Conservation (phyloP, 148 eudicot genomes). For the Fagopyrum tataricum region DNA sequence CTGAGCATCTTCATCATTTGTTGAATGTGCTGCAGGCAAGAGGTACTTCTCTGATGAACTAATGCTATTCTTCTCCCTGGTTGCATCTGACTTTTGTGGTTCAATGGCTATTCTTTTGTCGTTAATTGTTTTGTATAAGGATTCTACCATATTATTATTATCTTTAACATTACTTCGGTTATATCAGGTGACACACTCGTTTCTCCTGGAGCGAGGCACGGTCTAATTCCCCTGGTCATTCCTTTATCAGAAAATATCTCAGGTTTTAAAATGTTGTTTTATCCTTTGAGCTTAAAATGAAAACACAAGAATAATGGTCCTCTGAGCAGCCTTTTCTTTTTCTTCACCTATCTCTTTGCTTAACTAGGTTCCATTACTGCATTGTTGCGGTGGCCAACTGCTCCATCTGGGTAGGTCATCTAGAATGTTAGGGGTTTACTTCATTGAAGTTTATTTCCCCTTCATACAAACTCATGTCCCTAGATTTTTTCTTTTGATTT, state of each 20-base stretch:
- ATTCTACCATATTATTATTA: not conserved
- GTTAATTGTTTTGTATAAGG: not conserved
- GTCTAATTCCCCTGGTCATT: conserved; percentile 74
- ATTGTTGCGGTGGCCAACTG: conserved; percentile 95
- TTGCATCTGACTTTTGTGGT: not conserved
- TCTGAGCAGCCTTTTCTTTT: not conserved
- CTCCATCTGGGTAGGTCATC: conserved; percentile 67
- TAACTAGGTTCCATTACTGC: conserved; percentile 63
- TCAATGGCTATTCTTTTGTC: not conserved
- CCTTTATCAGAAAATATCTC: conserved; percentile 61
- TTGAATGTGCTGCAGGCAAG: conserved; percentile 70
- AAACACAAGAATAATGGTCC: not conserved
- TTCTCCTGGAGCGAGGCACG: conserved; percentile 82
- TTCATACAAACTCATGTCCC: not conserved
- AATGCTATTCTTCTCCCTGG: not conserved
- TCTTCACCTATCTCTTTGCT: not conserved
- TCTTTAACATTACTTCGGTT: conserved; percentile 1
- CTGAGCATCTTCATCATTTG: conserved; percentile 69
- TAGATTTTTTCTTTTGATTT: not conserved
- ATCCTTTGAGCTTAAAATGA: not conserved
- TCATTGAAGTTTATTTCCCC: not conserved
- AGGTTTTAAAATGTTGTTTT: conserved; percentile 35
- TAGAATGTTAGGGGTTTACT: not conserved
- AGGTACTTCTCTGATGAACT: conserved; percentile 37
- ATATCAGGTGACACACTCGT: conserved; percentile 59